Percentiles rank a stretch among this genome's conserved stretches.
Evolutionary conservation across 2,329 filamentous ascomycete genomes (phyloP).

Genomic region (Calonectria ilicicola): DNA sequence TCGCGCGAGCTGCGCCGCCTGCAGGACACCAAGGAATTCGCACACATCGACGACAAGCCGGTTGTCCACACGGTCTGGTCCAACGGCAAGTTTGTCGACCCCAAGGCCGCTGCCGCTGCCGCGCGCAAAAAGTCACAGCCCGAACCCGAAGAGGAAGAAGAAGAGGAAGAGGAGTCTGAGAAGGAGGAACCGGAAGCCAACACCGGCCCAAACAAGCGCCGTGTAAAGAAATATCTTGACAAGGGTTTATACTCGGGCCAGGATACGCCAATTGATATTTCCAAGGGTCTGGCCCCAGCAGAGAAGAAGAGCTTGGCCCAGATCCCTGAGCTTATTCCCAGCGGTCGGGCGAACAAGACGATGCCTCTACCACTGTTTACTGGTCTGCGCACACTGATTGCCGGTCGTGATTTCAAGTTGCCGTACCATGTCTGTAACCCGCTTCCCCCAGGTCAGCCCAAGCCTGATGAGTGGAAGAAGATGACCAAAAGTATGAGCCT

Average conservation of each 20-base stretch:
- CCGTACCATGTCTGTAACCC: slow-evolving; percentile 93
- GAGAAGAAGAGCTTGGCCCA: slow-evolving; percentile 65
- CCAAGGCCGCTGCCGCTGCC: slow-evolving; percentile 54
- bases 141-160: slow-evolving; percentile 39
- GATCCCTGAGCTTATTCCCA: slow-evolving; percentile 60
- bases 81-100: slow-evolving; percentile 71
- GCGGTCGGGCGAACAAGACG: slow-evolving; percentile 63
- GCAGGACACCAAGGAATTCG: slow-evolving; percentile 72
- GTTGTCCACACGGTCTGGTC: slow-evolving; percentile 72
- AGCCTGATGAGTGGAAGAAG: slow-evolving; percentile 93
- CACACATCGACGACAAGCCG: slow-evolving; percentile 68
- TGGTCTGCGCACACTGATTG: slow-evolving; percentile 77
- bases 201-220: slow-evolving; percentile 55
- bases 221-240: slow-evolving; percentile 80
- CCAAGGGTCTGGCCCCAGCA: slow-evolving; percentile 59
- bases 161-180: slow-evolving; percentile 36
- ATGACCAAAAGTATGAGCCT: slow-evolving; percentile 83
- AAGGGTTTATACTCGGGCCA: slow-evolving; percentile 93
- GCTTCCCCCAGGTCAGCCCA: slow-evolving; percentile 85
- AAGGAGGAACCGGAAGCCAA: slow-evolving; percentile 53
- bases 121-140: slow-evolving; percentile 50
- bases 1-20: slow-evolving; percentile 70
- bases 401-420: slow-evolving; percentile 85
- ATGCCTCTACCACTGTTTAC: slow-evolving; percentile 85
- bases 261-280: slow-evolving; percentile 62